phyloP scores from a whole-genome alignment of 2,329 filamentous ascomycete genomes.

The Zasmidium angulare region DNA sequence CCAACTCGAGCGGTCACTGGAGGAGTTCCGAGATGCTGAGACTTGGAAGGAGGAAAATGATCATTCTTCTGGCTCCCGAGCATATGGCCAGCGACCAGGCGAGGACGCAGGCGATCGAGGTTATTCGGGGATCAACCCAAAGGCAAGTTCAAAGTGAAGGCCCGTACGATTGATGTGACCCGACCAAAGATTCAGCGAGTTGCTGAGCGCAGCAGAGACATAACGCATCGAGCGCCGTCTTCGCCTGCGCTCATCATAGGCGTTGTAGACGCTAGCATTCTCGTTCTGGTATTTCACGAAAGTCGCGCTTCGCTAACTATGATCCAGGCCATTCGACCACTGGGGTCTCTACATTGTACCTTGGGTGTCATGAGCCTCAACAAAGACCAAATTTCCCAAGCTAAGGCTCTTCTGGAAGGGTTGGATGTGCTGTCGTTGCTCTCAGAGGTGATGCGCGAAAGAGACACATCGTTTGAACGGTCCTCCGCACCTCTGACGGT shows the following conservation, averaged over 20 bases:
- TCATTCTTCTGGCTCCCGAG: not conserved
- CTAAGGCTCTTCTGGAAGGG: constrained; percentile 38
- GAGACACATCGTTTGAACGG: not conserved
- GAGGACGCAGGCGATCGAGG: not conserved
- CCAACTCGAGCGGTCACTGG: constrained; percentile 64
- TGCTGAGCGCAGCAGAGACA: no score
- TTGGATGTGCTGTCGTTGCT: constrained; percentile 30
- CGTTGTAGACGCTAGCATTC: no score
- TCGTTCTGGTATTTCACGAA: no score
- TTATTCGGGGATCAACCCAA: constrained; percentile 30
- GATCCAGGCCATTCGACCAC: constrained; percentile 60
- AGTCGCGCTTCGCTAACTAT: not conserved
- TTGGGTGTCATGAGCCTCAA: constrained; percentile 80
- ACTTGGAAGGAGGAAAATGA: constrained; percentile 2
- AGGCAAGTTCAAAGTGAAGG: constrained; percentile 22
- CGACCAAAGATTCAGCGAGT: no score
- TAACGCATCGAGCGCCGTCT: no score
- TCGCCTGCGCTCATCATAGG: no score
- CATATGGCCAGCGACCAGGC: not conserved
- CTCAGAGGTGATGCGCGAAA: not conserved
- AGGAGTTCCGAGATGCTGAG: constrained; percentile 62
- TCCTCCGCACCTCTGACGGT: constrained; percentile 28
- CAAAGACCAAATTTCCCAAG: constrained; percentile 51
- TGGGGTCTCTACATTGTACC: constrained; percentile 81
- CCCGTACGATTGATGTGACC: no score